Evolutionary conservation across 208 protist genomes (phyloP).

Genomic region (Leishmania lainsoni): DNA sequence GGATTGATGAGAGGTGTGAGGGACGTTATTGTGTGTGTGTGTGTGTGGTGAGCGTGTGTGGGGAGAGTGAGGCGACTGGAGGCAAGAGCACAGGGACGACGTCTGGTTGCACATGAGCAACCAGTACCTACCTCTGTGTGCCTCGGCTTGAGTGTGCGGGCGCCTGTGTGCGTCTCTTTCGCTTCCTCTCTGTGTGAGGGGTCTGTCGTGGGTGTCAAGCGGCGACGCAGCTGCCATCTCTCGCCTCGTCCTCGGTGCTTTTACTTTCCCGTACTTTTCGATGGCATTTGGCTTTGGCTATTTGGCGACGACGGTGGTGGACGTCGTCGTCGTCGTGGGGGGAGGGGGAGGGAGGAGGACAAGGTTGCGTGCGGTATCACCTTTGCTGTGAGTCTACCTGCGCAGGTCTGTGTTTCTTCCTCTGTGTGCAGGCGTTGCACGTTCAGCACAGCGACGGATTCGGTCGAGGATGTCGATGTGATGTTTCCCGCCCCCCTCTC

Average conservation of each 20-base stretch:
- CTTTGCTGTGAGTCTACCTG: background rate
- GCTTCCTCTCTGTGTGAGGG: background rate
- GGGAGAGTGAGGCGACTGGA: background rate
- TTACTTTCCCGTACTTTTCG: no score
- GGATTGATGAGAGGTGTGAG: slow-evolving; percentile 31
- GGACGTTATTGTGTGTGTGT: background rate
- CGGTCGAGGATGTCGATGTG: background rate
- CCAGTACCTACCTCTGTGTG: background rate
- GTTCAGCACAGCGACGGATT: background rate
- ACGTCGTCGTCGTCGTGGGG: no score
- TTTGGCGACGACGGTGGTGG: no score
- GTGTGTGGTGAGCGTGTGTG: background rate
- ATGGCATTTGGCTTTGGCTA: no score
- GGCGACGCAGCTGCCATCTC: no score
- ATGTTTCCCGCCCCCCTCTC: background rate
- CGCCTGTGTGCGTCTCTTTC: background rate
- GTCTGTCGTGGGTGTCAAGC: no score
- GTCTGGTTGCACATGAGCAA: background rate
- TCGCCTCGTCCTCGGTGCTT: background rate
- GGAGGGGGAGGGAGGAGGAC: no score
- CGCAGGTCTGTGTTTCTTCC: no score
- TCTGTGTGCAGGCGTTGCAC: background rate
- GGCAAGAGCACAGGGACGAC: background rate
- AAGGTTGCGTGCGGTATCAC: background rate
- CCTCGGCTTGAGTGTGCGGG: background rate